phyloP scores from a whole-genome alignment of 805 yeast genomes.

The Zygosaccharomyces rouxii region DNA sequence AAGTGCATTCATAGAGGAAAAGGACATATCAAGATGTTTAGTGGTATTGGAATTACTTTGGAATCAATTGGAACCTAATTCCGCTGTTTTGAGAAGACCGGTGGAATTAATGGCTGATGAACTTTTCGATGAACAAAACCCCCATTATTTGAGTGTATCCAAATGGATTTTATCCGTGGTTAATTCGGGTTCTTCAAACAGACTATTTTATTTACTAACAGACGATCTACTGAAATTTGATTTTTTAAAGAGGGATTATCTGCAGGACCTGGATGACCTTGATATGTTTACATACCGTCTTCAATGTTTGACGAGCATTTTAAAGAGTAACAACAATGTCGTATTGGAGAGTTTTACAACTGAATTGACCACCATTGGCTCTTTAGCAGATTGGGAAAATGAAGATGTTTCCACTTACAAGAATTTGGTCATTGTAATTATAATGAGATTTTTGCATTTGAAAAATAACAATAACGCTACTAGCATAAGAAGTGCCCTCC shows the following conservation, averaged over 20 bases:
- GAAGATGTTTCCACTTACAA: conserved; percentile 56
- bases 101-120: conserved; percentile 66
- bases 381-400: conserved; percentile 33
- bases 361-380: conserved; percentile 55
- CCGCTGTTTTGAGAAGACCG: conserved; percentile 49
- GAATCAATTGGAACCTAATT: conserved; percentile 54
- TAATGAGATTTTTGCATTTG: conserved; percentile 44
- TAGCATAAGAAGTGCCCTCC: conserved; percentile 43
- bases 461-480: conserved; percentile 34
- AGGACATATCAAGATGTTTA: conserved; percentile 40
- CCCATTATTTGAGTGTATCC: conserved; percentile 40
- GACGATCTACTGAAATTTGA: conserved; percentile 47
- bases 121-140: conserved; percentile 41
- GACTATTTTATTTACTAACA: conserved; percentile 56
- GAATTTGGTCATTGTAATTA: conserved; percentile 44
- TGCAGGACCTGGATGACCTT: conserved; percentile 53
- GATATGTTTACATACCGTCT: conserved; percentile 60
- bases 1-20: conserved; percentile 44
- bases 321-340: conserved; percentile 42
- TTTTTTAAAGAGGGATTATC: conserved; percentile 29
- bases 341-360: conserved; percentile 48
- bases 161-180: conserved; percentile 47
- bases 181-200: conserved; percentile 52
- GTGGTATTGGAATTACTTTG: conserved; percentile 63
- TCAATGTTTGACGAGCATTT: conserved; percentile 47